These are phyloP conservation scores for Leccinum holopus DNA, from an alignment of 1,284 basidiomycete genomes.

Conservation along the genomic window DNA sequence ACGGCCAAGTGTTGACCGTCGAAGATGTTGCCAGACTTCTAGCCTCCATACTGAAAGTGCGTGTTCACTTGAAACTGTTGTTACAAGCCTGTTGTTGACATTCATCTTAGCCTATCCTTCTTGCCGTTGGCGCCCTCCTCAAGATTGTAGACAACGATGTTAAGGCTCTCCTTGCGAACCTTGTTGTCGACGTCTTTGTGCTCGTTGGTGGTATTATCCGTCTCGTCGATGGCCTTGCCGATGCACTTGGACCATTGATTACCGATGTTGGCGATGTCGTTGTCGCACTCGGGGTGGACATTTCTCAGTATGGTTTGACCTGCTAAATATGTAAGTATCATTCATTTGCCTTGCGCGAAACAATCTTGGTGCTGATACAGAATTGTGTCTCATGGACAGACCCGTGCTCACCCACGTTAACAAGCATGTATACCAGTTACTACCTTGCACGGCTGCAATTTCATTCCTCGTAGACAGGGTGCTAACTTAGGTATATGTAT, in stretches of 20 bases:
- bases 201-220: neutral
- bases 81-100: neutral
- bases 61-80: neutral
- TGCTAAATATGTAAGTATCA: neutral
- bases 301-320: neutral
- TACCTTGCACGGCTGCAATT: neutral
- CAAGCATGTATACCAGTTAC: neutral
- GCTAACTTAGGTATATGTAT: neutral
- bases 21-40: conserved; percentile 34
- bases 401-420: neutral
- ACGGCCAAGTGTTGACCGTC: conserved; percentile 27
- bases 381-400: neutral
- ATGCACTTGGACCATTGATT: neutral
- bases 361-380: neutral
- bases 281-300: neutral
- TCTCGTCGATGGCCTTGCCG: neutral
- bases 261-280: neutral
- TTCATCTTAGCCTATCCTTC: conserved; percentile 32
- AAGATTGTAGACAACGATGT: neutral
- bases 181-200: neutral
- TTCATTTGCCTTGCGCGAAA: neutral
- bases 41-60: conserved; percentile 26
- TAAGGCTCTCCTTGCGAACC: neutral
- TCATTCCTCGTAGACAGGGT: neutral
- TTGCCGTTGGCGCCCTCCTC: conserved; percentile 27